phyloP scores from a whole-genome alignment of 1,284 basidiomycete genomes.

The Schizophyllum amplum region DNA sequence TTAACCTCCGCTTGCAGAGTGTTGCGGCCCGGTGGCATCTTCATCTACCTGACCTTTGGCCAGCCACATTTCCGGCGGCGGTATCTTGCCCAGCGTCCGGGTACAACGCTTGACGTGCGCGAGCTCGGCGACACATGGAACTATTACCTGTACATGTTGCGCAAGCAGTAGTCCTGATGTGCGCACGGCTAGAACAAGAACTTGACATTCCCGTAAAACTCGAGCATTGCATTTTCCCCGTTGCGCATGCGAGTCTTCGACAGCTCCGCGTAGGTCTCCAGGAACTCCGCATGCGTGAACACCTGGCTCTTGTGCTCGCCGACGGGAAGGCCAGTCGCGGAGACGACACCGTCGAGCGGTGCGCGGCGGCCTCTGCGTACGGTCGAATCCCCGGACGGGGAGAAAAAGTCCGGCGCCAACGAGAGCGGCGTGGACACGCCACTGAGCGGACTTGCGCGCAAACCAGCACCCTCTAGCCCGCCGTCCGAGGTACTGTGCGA shows the following conservation, averaged over 20 bases:
- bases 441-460: conserved; percentile 39
- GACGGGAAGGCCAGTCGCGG: conserved; percentile 69
- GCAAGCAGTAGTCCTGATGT: conserved; percentile 17
- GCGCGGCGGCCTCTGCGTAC: conserved; percentile 44
- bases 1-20: conserved; percentile 38
- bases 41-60: conserved; percentile 85
- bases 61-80: conserved; percentile 85
- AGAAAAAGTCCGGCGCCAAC: conserved; percentile 62
- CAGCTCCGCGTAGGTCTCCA: conserved; percentile 75
- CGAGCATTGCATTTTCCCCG: conserved; percentile 83
- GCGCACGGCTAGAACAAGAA: conserved; percentile 46
- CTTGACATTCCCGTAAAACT: conserved; percentile 87
- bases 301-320: conserved; percentile 75
- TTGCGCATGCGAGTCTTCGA: conserved; percentile 58
- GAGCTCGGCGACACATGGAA: conserved; percentile 75
- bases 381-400: conserved; percentile 41
- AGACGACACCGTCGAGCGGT: conserved; percentile 58
- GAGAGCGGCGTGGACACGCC: conserved; percentile 42
- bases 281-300: conserved; percentile 79
- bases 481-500: background rate
- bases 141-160: conserved; percentile 72
- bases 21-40: conserved; percentile 48
- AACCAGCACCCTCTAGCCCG: background rate
- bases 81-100: conserved; percentile 45
- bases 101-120: conserved; percentile 55